phyloP scores from a whole-genome alignment of 768 basidiomycete species.

The Daedalea quercina region DNA sequence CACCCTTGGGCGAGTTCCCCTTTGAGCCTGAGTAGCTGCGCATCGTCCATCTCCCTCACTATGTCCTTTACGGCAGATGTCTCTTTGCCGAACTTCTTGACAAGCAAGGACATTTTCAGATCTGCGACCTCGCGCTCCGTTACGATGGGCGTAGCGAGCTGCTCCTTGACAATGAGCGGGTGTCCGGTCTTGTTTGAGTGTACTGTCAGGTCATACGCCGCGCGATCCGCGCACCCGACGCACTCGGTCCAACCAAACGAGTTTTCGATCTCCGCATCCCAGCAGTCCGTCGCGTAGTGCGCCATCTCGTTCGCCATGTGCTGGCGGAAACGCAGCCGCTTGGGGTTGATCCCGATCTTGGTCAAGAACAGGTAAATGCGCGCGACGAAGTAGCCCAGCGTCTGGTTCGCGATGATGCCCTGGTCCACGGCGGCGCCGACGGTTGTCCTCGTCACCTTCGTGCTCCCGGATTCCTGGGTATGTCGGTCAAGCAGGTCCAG shows the following conservation, averaged over 20 bases:
- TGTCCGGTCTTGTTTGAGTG: conserved; percentile 82
- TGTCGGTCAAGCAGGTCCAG: conserved; percentile 77
- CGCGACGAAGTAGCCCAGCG: conserved; percentile 94
- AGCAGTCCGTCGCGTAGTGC: conserved; percentile 97
- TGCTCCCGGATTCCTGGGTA: conserved; percentile 73
- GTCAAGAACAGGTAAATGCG: conserved; percentile 85
- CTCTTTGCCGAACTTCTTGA: conserved; percentile 85
- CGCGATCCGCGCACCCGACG: conserved; percentile 97
- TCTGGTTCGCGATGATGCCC: conserved; percentile 92
- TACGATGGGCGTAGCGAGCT: conserved; percentile 78
- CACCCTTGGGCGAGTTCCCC: conserved; percentile 71
- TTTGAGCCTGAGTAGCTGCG: conserved; percentile 57
- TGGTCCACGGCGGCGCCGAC: conserved; percentile 86
- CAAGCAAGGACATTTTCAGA: conserved; percentile 84
- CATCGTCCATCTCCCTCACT: conserved; percentile 63
- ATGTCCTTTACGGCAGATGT: conserved; percentile 57
- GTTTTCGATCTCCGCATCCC: conserved; percentile 98
- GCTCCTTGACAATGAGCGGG: conserved; percentile 79
- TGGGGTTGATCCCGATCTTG: conserved; percentile 85
- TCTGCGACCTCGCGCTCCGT: conserved; percentile 73
- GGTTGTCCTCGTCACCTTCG: conserved; percentile 53
- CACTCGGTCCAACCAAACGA: conserved; percentile 96
- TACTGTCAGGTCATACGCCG: conserved; percentile 92
- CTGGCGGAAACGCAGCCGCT: conserved; percentile 86
- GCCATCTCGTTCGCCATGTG: conserved; percentile 99